Conservation (phyloP, 1,139 yeast species). For the Candida frijolesensis region DNA sequence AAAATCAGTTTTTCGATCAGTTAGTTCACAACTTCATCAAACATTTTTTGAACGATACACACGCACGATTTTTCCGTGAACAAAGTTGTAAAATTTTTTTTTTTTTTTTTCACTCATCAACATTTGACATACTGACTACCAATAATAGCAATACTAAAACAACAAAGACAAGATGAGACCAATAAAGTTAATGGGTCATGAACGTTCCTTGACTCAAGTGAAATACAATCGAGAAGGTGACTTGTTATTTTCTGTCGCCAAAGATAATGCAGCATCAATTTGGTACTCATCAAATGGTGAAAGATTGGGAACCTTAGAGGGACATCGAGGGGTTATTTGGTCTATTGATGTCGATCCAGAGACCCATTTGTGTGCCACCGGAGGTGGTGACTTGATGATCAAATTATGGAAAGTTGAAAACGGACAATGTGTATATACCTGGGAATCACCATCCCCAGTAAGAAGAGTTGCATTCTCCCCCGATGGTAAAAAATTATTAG, state of each 20-base stretch:
- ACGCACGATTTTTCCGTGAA: constrained; percentile 10
- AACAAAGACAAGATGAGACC: constrained; percentile 42
- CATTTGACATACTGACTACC: neutral
- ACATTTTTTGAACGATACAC: neutral
- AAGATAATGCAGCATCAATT: constrained; percentile 84
- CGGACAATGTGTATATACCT: constrained; percentile 75
- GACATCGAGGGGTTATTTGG: constrained; percentile 94
- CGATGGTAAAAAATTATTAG: constrained; percentile 66
- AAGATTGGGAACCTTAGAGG: constrained; percentile 86
- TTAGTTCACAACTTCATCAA: neutral
- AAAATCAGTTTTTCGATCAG: neutral
- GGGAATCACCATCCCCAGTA: constrained; percentile 82
- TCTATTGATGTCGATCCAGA: constrained; percentile 83
- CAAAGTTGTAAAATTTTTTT: constrained; percentile 4
- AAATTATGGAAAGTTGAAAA: constrained; percentile 83
- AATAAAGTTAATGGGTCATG: constrained; percentile 71
- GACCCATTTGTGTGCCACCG: constrained; percentile 75
- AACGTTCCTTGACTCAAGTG: constrained; percentile 88
- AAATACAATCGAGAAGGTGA: constrained; percentile 96
- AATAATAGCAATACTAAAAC: neutral
- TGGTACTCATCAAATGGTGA: constrained; percentile 98
- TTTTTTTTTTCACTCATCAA: constrained; percentile 11
- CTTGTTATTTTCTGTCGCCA: constrained; percentile 86
- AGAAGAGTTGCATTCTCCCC: constrained; percentile 89
- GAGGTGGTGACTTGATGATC: constrained; percentile 86